A percentile compares a stretch with the other conserved stretches of the same genome.
Conservation (phyloP, 1,284 basidiomycete genomes). For the Coniferiporia weirii region DNA sequence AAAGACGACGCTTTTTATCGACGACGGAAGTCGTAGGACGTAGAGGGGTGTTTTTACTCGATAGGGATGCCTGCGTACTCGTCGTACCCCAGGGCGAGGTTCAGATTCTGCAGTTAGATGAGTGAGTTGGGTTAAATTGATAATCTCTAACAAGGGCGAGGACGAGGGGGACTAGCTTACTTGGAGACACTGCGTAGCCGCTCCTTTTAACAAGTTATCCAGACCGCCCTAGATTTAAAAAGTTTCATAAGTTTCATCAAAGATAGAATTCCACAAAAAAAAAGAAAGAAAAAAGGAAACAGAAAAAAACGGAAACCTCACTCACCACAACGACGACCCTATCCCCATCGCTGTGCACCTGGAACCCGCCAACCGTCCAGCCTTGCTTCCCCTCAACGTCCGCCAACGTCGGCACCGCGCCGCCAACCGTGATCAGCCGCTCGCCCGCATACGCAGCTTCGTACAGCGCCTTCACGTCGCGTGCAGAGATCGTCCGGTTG, state of each 20-base stretch:
- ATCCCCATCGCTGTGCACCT: conserved; percentile 85
- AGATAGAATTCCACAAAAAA: no score
- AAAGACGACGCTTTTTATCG: no score
- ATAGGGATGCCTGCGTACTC: conserved; percentile 80
- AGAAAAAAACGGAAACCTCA: no score
- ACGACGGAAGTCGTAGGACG: no score
- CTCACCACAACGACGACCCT: conserved; percentile 87
- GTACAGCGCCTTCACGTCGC: conserved; percentile 72
- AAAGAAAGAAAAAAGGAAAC: no score
- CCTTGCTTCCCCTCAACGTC: conserved; percentile 84
- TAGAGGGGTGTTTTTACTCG: not conserved
- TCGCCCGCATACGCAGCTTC: conserved; percentile 77
- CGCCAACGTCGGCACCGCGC: conserved; percentile 70
- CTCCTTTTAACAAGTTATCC: conserved; percentile 96
- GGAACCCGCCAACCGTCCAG: conserved; percentile 89
- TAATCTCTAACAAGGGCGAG: no score
- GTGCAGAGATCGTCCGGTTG: conserved; percentile 56
- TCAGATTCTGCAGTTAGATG: conserved; percentile 69
- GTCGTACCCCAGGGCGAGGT: conserved; percentile 89
- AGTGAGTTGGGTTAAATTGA: no score
- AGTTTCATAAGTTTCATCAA: no score
- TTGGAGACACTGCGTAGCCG: conserved; percentile 96
- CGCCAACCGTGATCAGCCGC: conserved; percentile 63
- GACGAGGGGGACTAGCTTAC: conserved; percentile 42
- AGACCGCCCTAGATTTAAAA: conserved; percentile 88